Evolutionary conservation across 371 early-diverging fungal species (phyloP).

Genomic region (Actinomucor elegans): DNA sequence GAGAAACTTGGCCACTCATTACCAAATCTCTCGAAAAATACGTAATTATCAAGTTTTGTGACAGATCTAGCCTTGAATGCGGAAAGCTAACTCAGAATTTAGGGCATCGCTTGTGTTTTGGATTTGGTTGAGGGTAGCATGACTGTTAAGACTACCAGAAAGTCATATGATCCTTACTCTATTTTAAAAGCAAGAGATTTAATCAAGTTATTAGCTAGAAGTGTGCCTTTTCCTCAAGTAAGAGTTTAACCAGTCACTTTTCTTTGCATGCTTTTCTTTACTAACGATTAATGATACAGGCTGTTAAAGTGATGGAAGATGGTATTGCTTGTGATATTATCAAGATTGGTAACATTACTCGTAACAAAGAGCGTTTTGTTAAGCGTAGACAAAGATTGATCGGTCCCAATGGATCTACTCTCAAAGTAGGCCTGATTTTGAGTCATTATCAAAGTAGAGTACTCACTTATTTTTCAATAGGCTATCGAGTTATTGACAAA

Average conservation of each 20-base stretch:
- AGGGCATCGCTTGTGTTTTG: conserved; percentile 92
- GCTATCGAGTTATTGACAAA: conserved; percentile 97
- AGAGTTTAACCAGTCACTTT: background rate
- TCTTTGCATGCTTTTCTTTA: no score
- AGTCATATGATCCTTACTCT: conserved; percentile 97
- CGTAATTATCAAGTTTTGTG: conserved; percentile 35
- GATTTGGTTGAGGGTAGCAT: conserved; percentile 97
- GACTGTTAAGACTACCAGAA: conserved; percentile 97
- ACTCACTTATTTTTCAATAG: conserved; percentile 22
- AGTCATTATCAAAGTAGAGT: no score
- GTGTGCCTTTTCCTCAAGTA: conserved; percentile 95
- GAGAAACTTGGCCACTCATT: conserved; percentile 94
- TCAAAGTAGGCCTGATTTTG: conserved; percentile 84
- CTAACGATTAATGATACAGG: conserved; percentile 37
- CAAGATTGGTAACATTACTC: conserved; percentile 93
- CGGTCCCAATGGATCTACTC: conserved; percentile 97
- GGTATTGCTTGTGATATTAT: conserved; percentile 95
- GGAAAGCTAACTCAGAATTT: background rate
- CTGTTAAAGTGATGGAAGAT: conserved; percentile 93
- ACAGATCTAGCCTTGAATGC: background rate
- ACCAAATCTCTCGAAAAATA: conserved; percentile 85
- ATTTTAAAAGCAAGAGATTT: conserved; percentile 97
- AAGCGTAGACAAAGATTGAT: conserved; percentile 97
- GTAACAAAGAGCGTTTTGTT: conserved; percentile 97
- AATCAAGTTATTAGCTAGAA: conserved; percentile 93